Evolutionary conservation across 768 basidiomycete genomes (phyloP).

Genomic region (Mycena metata): DNA sequence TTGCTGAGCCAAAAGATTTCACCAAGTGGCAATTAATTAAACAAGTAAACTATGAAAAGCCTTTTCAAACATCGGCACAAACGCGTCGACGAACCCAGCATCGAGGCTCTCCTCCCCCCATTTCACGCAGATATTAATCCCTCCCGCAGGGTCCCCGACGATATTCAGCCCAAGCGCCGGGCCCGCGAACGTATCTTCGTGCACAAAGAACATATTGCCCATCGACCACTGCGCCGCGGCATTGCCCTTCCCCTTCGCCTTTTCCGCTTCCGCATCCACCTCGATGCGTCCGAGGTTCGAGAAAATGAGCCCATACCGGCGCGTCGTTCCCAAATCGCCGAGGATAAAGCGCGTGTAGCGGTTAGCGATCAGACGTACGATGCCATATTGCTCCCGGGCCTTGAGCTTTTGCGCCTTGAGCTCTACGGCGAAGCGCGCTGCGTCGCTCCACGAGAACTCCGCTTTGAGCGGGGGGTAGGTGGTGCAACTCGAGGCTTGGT

Average conservation of each 20-base stretch:
- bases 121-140: constrained; percentile 42
- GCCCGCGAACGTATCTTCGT: no score
- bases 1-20: no score
- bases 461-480: constrained; percentile 40
- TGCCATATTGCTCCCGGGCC: neutral
- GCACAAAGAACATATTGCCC: no score
- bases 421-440: constrained; percentile 43
- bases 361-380: neutral
- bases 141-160: constrained; percentile 37
- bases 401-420: constrained; percentile 41
- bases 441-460: constrained; percentile 49
- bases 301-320: neutral
- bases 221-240: no score
- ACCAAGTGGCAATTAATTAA: no score
- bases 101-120: constrained; percentile 45
- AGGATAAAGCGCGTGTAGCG: neutral
- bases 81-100: constrained; percentile 37
- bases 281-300: constrained; percentile 43
- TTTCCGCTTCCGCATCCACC: no score
- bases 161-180: no score
- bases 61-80: neutral
- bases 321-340: constrained; percentile 2
- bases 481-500: constrained; percentile 45
- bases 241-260: no score
- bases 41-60: neutral